A percentile compares a stretch with the other conserved stretches of the same genome.
Evolutionary conservation across 192 early-diverging fungal species (phyloP).

Genomic region (Mycoemilia scoparia): DNA sequence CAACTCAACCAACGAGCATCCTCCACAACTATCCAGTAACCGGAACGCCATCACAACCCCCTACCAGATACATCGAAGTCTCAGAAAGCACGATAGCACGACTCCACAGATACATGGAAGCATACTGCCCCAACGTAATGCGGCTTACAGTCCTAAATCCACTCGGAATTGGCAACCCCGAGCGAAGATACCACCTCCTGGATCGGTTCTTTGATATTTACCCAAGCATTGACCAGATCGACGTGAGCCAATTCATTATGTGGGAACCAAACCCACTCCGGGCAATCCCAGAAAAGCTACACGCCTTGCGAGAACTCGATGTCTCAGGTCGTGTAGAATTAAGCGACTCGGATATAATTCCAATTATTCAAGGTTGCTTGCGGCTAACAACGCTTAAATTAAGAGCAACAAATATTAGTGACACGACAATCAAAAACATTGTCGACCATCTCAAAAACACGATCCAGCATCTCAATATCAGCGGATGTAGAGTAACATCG

Average conservation of each 20-base stretch:
- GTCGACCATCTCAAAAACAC: slow-evolving; percentile 14
- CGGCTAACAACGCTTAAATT: slow-evolving; percentile 20
- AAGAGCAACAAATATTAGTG: slow-evolving; percentile 25
- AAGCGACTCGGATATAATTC: slow-evolving; percentile 22
- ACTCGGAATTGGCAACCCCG: slow-evolving; percentile 25
- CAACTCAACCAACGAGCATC: slow-evolving; percentile 6
- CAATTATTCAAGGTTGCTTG: slow-evolving; percentile 18
- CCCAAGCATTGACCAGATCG: slow-evolving; percentile 23
- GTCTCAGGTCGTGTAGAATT: slow-evolving; percentile 30
- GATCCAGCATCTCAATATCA: slow-evolving; percentile 22
- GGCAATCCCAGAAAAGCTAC: slow-evolving; percentile 18
- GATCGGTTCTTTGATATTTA: slow-evolving; percentile 22
- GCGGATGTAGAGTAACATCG: slow-evolving; percentile 27
- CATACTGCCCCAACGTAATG: slow-evolving; percentile 21
- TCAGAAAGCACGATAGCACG: slow-evolving; percentile 27
- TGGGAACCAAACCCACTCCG: slow-evolving; percentile 29
- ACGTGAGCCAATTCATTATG: slow-evolving; percentile 33
- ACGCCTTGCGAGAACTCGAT: slow-evolving; percentile 16
- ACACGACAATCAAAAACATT: slow-evolving; percentile 18
- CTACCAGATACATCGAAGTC: slow-evolving; percentile 22
- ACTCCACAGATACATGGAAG: slow-evolving; percentile 33
- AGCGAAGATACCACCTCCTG: slow-evolving; percentile 16
- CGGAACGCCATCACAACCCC: too few species aligned
- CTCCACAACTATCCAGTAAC: slow-evolving; percentile 4
- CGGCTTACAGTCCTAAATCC: slow-evolving; percentile 22